Conservation (phyloP, 2,329 filamentous ascomycete species). For the Verticillium tricorpus region DNA sequence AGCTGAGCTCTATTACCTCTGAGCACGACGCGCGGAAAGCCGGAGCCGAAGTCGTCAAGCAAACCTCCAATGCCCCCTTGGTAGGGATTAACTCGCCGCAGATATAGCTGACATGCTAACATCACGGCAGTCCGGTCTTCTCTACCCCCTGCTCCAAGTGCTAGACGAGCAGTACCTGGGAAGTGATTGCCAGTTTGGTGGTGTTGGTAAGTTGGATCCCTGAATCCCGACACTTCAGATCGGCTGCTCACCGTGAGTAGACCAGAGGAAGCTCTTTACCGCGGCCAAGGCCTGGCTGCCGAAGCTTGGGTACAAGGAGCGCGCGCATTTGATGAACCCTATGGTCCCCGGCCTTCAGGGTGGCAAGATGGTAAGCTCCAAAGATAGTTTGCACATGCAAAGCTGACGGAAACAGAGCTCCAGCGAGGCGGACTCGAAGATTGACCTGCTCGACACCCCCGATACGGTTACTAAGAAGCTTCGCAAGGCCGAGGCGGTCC, state of each 20-base stretch:
- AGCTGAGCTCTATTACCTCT: conserved; percentile 64
- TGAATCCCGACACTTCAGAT: neutral
- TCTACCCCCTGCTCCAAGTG: conserved; percentile 85
- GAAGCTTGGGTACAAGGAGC: conserved; percentile 74
- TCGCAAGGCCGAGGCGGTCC: conserved; percentile 76
- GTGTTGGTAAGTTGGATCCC: conserved; percentile 21
- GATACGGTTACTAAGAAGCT: conserved; percentile 78
- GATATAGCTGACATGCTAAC: neutral
- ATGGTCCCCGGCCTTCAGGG: conserved; percentile 86
- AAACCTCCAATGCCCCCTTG: conserved; percentile 70
- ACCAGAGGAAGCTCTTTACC: conserved; percentile 87
- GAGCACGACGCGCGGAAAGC: conserved; percentile 85
- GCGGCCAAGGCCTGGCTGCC: conserved; percentile 81
- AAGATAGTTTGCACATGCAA: too few species aligned
- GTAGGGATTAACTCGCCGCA: neutral
- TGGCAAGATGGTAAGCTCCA: conserved; percentile 65
- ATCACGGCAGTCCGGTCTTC: conserved; percentile 65
- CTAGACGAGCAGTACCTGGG: conserved; percentile 86
- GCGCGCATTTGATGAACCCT: conserved; percentile 64
- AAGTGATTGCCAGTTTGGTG: conserved; percentile 86
- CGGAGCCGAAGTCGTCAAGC: conserved; percentile 91
- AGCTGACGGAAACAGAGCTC: neutral
- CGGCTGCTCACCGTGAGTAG: conserved; percentile 38
- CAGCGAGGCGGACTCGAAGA: conserved; percentile 64
- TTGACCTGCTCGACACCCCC: conserved; percentile 80